phyloP scores from a whole-genome alignment of 2,329 filamentous ascomycete species.

The Microsporum ferrugineum region DNA sequence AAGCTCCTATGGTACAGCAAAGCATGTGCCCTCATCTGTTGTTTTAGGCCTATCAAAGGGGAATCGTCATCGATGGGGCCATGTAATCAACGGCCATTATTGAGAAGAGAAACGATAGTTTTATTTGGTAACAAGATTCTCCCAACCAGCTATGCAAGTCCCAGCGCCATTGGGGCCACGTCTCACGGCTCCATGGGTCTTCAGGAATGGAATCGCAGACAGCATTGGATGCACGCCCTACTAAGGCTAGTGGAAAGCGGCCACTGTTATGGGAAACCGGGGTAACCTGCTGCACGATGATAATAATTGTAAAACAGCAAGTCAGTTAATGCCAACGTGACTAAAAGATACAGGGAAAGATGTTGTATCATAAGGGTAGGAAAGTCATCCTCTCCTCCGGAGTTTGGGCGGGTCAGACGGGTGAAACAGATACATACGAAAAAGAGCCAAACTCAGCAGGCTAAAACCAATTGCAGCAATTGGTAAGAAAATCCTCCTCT shows the following conservation, averaged over 20 bases:
- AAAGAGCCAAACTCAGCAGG: background rate
- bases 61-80: background rate
- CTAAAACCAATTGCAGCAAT: background rate
- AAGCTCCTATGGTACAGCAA: background rate
- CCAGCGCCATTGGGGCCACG: constrained; percentile 32
- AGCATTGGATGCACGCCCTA: constrained; percentile 14
- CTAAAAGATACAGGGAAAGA: background rate
- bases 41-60: constrained; percentile 3
- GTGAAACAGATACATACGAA: background rate
- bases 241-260: background rate
- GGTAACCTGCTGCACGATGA: background rate
- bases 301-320: background rate
- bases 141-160: constrained; percentile 23
- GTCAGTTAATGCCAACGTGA: background rate
- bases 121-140: constrained; percentile 15
- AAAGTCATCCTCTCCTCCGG: background rate
- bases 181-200: constrained; percentile 25
- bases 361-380: background rate
- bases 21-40: constrained; percentile 1
- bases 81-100: background rate
- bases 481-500: background rate
- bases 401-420: background rate
- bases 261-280: background rate
- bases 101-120: constrained; percentile 3
- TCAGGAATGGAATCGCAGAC: constrained; percentile 14